Evolutionary conservation across 768 basidiomycete species (phyloP).

Genomic region (Gloeopeniophorella convolvens): DNA sequence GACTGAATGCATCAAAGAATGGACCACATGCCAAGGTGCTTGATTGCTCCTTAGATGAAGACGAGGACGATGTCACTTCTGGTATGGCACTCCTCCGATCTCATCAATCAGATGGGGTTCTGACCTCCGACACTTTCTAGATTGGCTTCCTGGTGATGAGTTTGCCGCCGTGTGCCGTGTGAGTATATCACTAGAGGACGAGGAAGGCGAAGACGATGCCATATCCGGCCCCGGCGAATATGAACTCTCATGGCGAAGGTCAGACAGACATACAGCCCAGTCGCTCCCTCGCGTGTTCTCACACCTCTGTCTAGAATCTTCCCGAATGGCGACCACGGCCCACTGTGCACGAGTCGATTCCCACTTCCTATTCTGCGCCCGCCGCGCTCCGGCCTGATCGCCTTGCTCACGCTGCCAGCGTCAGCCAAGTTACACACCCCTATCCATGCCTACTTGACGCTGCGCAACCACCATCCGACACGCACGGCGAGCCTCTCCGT

Average conservation of each 20-base stretch:
- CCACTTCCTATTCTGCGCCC: slow-evolving; percentile 56
- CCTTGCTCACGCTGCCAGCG: slow-evolving; percentile 57
- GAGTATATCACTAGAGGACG: slow-evolving; percentile 38
- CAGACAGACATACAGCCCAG: slow-evolving; percentile 12
- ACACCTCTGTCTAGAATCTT: slow-evolving; percentile 35
- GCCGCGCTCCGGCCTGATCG: slow-evolving; percentile 57
- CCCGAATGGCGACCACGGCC: slow-evolving; percentile 38
- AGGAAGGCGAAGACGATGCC: slow-evolving; percentile 28
- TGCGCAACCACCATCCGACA: slow-evolving; percentile 59
- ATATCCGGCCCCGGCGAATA: slow-evolving; percentile 55
- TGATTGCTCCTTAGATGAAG: slow-evolving; percentile 45
- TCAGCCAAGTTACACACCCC: slow-evolving; percentile 59
- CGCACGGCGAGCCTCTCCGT: slow-evolving; percentile 66
- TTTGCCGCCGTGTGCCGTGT: slow-evolving; percentile 53
- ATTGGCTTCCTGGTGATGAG: slow-evolving; percentile 60
- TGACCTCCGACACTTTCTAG: slow-evolving; percentile 31
- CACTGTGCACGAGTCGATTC: slow-evolving; percentile 42
- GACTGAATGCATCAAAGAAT: slow-evolving; percentile 31
- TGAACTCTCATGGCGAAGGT: slow-evolving; percentile 62
- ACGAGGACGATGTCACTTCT: slow-evolving; percentile 38
- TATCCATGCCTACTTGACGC: slow-evolving; percentile 44
- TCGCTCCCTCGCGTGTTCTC: slow-evolving; percentile 1
- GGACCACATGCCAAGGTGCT: slow-evolving; percentile 40
- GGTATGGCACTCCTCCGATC: no score
- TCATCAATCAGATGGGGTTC: no score